Evolutionary conservation across 768 basidiomycete species (phyloP), one percentile per base, ranked within the genome.

Genomic region (Russula foetens): DNA sequence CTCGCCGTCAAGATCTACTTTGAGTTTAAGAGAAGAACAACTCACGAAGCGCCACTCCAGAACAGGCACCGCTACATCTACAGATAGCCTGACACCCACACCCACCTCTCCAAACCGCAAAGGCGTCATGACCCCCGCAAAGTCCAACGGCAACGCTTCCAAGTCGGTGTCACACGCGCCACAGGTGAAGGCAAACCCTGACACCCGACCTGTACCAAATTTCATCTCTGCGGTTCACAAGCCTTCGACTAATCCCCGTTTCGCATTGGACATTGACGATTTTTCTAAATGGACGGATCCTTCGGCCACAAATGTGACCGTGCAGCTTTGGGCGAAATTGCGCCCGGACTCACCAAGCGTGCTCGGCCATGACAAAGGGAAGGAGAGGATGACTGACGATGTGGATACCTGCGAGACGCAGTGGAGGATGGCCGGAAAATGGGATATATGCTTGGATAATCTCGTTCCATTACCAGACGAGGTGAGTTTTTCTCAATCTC

Each of bases 191-290:
- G 21, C 41, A 33, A 23, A 66, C 62, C 38, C 12, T 47, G 56
- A 62, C 47, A 58, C 69, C 56, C 56, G 57, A 9, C 64, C 64
- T 44, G 68, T 72, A 11, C 84, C 89, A 3, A 81, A 89, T 68
- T 94, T 85, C 70, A 79, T 92, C 50, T 96, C 93, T 2, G 78
- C 82, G 0, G 78, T 90, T 51, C 92, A 93, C 69, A 79, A 76
- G 24, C 88, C 92, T 4, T 95, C 93, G 1, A 93, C 88, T 0
- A 90, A 92, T 70, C 94, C 94, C 0, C 71, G 76, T 24, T 96
- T 92, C 66, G 56, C 76, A 1, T 73, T 89, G 19, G 84, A 93
- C 67, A 69, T 77, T 7, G 72, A 71, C 28, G 84, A 85, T 51
- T 85, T 86, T 67, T 76, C 80, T 0, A 71, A 75, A 19, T 80